phyloP scores from a whole-genome alignment of 495 filamentous ascomycete genomes.

The Penicillium atrosanguineum region DNA sequence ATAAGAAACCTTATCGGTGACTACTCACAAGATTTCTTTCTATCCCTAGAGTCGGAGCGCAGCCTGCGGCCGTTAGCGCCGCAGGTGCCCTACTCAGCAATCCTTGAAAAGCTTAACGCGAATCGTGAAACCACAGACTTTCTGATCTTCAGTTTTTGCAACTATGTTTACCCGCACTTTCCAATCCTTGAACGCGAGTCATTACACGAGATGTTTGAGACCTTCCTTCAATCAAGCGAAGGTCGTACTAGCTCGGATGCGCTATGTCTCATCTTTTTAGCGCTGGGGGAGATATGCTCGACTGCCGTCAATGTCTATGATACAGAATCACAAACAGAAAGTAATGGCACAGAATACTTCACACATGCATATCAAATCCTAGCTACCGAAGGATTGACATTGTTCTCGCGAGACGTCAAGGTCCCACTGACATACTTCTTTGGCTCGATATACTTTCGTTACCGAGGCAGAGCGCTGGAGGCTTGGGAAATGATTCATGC shows the following conservation, averaged over 20 bases:
- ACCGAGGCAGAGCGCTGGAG: constrained; percentile 15
- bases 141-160: constrained; percentile 10
- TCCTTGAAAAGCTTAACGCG: constrained; percentile 2
- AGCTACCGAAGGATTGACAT: not conserved
- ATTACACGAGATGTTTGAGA: constrained; percentile 9
- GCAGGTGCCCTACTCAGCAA: not conserved
- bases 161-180: constrained; percentile 14
- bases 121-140: not conserved
- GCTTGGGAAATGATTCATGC: constrained; percentile 13
- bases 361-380: constrained; percentile 13
- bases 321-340: constrained; percentile 5
- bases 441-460: constrained; percentile 20
- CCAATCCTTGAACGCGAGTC: constrained; percentile 10
- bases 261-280: constrained; percentile 14
- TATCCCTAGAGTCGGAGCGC: constrained; percentile 14
- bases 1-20: constrained; percentile 18
- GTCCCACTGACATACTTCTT: constrained; percentile 17
- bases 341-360: constrained; percentile 17
- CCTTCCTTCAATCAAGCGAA: constrained; percentile 7
- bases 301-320: constrained; percentile 5
- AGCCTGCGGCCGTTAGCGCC: constrained; percentile 3
- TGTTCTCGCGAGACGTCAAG: constrained; percentile 4
- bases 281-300: constrained; percentile 14
- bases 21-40: constrained; percentile 20
- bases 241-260: constrained; percentile 5